Percentiles rank a stretch among this genome's conserved stretches.
phyloP scores from a whole-genome alignment of 768 basidiomycete species.

The Cubamyces lactineus region DNA sequence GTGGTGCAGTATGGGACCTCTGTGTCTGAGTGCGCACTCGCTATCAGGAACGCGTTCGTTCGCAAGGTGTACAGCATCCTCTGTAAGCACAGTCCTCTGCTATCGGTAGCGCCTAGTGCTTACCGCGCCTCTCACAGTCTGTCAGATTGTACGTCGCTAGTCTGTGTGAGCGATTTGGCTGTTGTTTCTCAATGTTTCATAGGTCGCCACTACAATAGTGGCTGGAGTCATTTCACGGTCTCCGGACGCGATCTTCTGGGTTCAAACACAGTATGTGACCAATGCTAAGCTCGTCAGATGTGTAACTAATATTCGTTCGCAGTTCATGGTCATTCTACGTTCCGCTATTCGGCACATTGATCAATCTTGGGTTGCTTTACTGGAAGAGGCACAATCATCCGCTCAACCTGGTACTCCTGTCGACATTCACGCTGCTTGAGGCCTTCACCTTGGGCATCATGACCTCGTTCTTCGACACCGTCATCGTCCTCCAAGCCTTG shows the following conservation, averaged over 20 bases:
- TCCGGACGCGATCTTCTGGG: conserved; percentile 63
- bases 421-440: conserved; percentile 89
- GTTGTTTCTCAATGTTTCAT: conserved; percentile 3
- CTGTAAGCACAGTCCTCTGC: conserved; percentile 51
- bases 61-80: conserved; percentile 92
- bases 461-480: conserved; percentile 72
- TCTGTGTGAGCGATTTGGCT: not conserved
- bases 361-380: conserved; percentile 80
- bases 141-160: conserved; percentile 62
- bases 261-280: conserved; percentile 61
- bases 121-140: conserved; percentile 46
- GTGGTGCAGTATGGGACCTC: conserved; percentile 66
- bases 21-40: conserved; percentile 73
- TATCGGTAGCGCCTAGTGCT: not conserved
- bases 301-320: not conserved
- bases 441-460: conserved; percentile 88
- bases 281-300: not conserved
- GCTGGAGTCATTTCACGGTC: conserved; percentile 74
- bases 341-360: conserved; percentile 75
- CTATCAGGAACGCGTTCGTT: conserved; percentile 85
- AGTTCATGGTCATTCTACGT: conserved; percentile 84
- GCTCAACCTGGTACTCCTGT: conserved; percentile 81
- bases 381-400: conserved; percentile 95
- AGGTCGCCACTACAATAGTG: conserved; percentile 79
- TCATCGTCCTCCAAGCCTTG: conserved; percentile 85